These are phyloP conservation scores for Gossypioides kirkii DNA, from an alignment of 345 rosid genomes.

Conservation along the genomic window DNA sequence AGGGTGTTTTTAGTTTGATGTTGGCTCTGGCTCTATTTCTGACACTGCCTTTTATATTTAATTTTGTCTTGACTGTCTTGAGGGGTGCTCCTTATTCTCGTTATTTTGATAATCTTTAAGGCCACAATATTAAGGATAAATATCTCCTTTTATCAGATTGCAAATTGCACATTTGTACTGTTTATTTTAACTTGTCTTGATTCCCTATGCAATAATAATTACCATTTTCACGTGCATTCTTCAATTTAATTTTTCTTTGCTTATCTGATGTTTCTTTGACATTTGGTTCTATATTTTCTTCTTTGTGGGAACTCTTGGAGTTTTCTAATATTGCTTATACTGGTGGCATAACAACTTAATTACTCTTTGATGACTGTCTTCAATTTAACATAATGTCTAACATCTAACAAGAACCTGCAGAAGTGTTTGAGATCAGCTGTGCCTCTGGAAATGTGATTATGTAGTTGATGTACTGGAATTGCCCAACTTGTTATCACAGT, in stretches of 20 bases:
- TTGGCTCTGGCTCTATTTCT: neutral
- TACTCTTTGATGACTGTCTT: too few species aligned
- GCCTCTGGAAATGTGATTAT: neutral
- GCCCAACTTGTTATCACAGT: neutral
- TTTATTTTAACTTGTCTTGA: neutral
- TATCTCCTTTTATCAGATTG: neutral
- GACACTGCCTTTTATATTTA: neutral
- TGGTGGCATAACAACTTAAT: too few species aligned
- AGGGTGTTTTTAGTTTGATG: neutral
- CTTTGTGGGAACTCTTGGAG: too few species aligned
- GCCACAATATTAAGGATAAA: neutral
- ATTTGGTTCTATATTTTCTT: too few species aligned
- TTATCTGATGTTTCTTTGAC: too few species aligned
- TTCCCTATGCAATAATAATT: neutral
- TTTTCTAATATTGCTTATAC: too few species aligned
- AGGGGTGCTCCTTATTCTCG: neutral
- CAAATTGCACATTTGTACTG: neutral
- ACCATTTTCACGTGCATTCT: too few species aligned
- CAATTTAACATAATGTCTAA: too few species aligned
- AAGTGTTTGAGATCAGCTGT: neutral
- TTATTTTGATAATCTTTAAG: neutral
- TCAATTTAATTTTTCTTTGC: too few species aligned
- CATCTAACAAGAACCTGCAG: too few species aligned
- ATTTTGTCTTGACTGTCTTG: neutral
- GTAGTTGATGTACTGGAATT: neutral